These are phyloP conservation scores for Aureoboletus auriporus DNA, from an alignment of 768 basidiomycete species.

Conservation along the genomic window DNA sequence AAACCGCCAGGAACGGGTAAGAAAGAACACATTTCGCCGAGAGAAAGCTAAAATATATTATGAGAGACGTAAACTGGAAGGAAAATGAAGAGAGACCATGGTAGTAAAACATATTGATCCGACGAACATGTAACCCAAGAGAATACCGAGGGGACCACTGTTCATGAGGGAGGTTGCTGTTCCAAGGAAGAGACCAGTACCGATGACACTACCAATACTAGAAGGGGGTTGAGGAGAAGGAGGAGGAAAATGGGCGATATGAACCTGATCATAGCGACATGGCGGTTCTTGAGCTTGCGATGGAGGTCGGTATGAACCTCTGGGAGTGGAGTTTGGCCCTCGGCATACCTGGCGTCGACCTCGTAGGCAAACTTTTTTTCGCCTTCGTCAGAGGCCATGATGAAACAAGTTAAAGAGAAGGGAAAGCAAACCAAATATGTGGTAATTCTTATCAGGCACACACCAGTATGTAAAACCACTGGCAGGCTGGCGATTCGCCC, in stretches of 20 bases:
- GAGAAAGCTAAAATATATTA: constrained; percentile 20
- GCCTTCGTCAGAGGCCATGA: constrained; percentile 7
- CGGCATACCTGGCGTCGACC: constrained; percentile 2
- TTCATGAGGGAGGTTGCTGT: constrained; percentile 32
- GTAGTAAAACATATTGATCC: constrained; percentile 36
- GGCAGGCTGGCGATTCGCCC: too few species aligned
- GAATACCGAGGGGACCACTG: constrained; percentile 47
- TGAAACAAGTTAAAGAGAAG: too few species aligned
- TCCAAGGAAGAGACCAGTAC: constrained; percentile 36
- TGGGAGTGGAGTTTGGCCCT: not conserved
- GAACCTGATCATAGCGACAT: constrained; percentile 35
- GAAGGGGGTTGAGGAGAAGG: not conserved
- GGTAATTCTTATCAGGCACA: too few species aligned
- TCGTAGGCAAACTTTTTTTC: constrained; percentile 6
- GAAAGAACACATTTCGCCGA: constrained; percentile 46
- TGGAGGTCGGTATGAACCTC: constrained; percentile 12
- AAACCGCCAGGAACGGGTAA: constrained; percentile 44
- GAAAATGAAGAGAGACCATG: constrained; percentile 26
- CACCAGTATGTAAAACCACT: too few species aligned
- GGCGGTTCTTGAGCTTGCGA: constrained; percentile 31
- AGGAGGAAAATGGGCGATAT: too few species aligned
- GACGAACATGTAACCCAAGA: constrained; percentile 38
- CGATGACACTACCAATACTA: constrained; percentile 38
- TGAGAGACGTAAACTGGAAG: not conserved
- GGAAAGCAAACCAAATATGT: too few species aligned